A percentile compares a stretch with the other conserved stretches of the same genome.
Conservation (phyloP, 2,329 filamentous ascomycete species). For the Aureobasidium zeae region DNA sequence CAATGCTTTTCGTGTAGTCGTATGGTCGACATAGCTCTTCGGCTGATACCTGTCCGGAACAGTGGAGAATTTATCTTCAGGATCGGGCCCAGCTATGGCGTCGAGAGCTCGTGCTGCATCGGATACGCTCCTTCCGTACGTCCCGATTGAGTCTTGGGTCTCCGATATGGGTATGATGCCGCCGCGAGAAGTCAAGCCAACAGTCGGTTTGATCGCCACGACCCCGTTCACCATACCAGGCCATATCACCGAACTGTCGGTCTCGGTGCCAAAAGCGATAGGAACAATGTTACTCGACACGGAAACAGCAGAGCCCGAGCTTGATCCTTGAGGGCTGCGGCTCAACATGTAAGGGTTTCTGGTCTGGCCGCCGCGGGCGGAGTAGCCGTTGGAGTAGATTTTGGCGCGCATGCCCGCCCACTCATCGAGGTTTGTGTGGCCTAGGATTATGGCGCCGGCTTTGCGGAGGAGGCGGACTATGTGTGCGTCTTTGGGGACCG, state of each 20-base stretch:
- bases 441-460: slow-evolving; percentile 18
- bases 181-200: slow-evolving; percentile 18
- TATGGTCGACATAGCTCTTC: slow-evolving; percentile 42
- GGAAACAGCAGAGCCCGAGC: slow-evolving; percentile 17
- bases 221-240: slow-evolving; percentile 17
- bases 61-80: slow-evolving; percentile 12
- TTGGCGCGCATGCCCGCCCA: slow-evolving; percentile 18
- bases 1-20: slow-evolving; percentile 42
- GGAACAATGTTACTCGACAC: slow-evolving; percentile 16
- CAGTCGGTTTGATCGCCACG: slow-evolving; percentile 19
- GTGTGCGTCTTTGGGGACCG: slow-evolving; percentile 16
- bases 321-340: slow-evolving; percentile 14
- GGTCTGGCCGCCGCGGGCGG: slow-evolving; percentile 18
- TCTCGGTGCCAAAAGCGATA: slow-evolving; percentile 18
- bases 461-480: slow-evolving; percentile 17
- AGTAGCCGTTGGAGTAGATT: slow-evolving; percentile 17
- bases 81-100: slow-evolving; percentile 15
- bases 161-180: slow-evolving; percentile 18
- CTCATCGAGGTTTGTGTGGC: slow-evolving; percentile 18
- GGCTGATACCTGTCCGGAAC: slow-evolving; percentile 12
- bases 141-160: slow-evolving; percentile 17
- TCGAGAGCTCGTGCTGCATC: slow-evolving; percentile 17
- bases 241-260: slow-evolving; percentile 21
- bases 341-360: slow-evolving; percentile 16
- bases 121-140: slow-evolving; percentile 16